Conservation (phyloP, 2,329 filamentous ascomycete species). For the Pleurostoma richardsiae region DNA sequence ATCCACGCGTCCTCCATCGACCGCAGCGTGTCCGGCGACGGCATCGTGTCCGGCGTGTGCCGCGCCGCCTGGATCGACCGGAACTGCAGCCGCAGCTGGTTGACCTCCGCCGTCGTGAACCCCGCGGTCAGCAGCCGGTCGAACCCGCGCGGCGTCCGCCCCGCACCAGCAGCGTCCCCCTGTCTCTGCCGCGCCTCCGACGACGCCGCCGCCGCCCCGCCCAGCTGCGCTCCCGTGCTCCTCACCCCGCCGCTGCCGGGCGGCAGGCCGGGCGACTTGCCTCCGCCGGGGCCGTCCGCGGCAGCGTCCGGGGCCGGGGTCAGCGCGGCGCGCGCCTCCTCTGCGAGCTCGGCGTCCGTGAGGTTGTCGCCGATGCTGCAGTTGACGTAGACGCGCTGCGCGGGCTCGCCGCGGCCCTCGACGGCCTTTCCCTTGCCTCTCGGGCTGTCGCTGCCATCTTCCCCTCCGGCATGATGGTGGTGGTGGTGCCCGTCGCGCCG, state of each 20-base stretch:
- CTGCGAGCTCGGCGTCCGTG: constrained; percentile 60
- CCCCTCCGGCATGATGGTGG: not conserved
- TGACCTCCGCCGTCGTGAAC: constrained; percentile 78
- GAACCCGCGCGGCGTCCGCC: constrained; percentile 70
- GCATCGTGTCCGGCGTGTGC: constrained; percentile 86
- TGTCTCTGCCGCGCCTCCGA: constrained; percentile 4
- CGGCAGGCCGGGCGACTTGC: constrained; percentile 5
- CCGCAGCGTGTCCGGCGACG: constrained; percentile 68
- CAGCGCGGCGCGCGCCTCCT: constrained; percentile 51
- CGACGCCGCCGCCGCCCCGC: not conserved
- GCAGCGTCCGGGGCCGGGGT: constrained; percentile 33
- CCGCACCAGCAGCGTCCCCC: constrained; percentile 22
- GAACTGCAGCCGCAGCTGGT: constrained; percentile 83
- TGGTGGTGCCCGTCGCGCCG: constrained; percentile 1
- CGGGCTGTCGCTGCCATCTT: constrained; percentile 17
- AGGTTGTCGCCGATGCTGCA: constrained; percentile 83
- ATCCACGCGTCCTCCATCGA: constrained; percentile 88
- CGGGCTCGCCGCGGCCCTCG: constrained; percentile 36
- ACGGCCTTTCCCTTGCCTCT: constrained; percentile 66
- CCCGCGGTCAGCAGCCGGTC: constrained; percentile 78
- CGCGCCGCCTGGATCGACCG: constrained; percentile 75
- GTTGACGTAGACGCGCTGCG: constrained; percentile 75
- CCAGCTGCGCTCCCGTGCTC: constrained; percentile 6
- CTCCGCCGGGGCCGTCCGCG: constrained; percentile 38
- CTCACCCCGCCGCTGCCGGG: constrained; percentile 5